Percentiles rank a stretch among this genome's conserved stretches.
phyloP scores from a whole-genome alignment of 495 filamentous ascomycete species.

The Articulospora tetracladia region DNA sequence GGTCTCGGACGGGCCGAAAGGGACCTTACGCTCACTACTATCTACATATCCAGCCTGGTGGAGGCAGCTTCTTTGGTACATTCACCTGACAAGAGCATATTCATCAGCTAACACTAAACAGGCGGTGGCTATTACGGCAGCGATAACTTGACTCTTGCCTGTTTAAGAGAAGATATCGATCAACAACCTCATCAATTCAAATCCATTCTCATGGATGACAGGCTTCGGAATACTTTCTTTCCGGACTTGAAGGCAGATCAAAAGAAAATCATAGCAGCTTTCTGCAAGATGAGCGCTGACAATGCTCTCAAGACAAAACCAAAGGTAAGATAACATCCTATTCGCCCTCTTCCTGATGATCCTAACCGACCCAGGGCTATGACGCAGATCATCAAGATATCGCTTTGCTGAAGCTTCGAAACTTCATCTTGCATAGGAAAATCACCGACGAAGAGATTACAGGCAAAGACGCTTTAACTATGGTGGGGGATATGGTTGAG shows the following conservation, averaged over 20 bases:
- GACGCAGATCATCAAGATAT: conserved; percentile 69
- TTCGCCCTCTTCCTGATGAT: neutral
- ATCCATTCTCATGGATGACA: conserved; percentile 51
- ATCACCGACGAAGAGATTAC: conserved; percentile 55
- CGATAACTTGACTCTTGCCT: conserved; percentile 54
- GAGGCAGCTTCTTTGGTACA: conserved; percentile 57
- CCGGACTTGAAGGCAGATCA: conserved; percentile 49
- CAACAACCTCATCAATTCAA: conserved; percentile 63
- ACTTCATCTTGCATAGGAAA: conserved; percentile 61
- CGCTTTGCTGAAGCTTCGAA: conserved; percentile 69
- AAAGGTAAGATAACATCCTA: conserved; percentile 54
- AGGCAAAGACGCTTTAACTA: conserved; percentile 45
- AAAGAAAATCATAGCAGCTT: conserved; percentile 61
- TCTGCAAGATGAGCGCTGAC: conserved; percentile 61
- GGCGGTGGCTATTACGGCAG: conserved; percentile 81
- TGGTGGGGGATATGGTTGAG: conserved; percentile 48
- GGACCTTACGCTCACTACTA: conserved; percentile 86
- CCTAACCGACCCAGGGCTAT: conserved; percentile 57
- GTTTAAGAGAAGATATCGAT: conserved; percentile 70
- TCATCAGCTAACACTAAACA: conserved; percentile 8
- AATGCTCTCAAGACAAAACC: conserved; percentile 80
- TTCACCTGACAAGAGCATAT: neutral
- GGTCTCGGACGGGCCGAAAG: conserved; percentile 81
- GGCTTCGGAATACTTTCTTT: conserved; percentile 61
- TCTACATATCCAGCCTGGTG: conserved; percentile 57